Percentiles rank a stretch among this genome's conserved stretches.
Conservation (phyloP, 257 asterid species). For the Scutellaria galericulata region DNA sequence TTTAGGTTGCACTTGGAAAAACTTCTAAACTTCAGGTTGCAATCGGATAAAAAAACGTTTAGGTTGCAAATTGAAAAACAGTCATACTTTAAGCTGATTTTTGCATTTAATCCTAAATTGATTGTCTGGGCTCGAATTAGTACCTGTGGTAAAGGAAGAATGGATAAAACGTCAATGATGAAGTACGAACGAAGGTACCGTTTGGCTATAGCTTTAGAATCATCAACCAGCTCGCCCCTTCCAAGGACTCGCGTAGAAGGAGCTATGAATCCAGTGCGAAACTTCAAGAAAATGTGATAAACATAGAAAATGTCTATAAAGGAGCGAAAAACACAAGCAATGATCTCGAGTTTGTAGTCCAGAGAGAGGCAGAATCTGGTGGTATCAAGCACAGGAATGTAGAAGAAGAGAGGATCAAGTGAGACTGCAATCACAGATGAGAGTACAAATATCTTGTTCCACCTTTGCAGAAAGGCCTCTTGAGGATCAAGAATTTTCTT, state of each 20-base stretch:
- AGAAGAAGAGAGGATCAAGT: slow-evolving; percentile 71
- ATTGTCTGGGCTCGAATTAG: not conserved
- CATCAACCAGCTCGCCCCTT: slow-evolving; percentile 64
- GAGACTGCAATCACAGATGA: slow-evolving; percentile 56
- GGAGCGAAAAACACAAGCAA: slow-evolving; percentile 62
- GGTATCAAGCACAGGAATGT: slow-evolving; percentile 56
- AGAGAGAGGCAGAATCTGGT: slow-evolving; percentile 46
- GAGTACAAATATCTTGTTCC: slow-evolving; percentile 64
- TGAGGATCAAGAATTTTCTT: slow-evolving; percentile 61
- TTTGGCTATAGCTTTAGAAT: slow-evolving; percentile 58
- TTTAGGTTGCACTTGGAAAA: too few species aligned
- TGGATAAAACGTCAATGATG: slow-evolving; percentile 56
- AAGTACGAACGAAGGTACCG: slow-evolving; percentile 59
- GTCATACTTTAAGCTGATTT: too few species aligned
- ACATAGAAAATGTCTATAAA: slow-evolving; percentile 57
- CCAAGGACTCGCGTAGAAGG: slow-evolving; percentile 67
- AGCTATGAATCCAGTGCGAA: slow-evolving; percentile 63
- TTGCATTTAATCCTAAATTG: too few species aligned
- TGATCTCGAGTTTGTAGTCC: slow-evolving; percentile 48
- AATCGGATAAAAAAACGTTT: too few species aligned
- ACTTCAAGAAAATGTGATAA: slow-evolving; percentile 62
- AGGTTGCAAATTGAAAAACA: too few species aligned
- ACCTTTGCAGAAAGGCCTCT: slow-evolving; percentile 50
- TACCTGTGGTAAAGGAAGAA: slow-evolving; percentile 82
- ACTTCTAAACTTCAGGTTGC: too few species aligned